A percentile compares a stretch with the other conserved stretches of the same genome.
Conservation (phyloP, 352 stramenopile species). For the Globisporangium echinulatum region DNA sequence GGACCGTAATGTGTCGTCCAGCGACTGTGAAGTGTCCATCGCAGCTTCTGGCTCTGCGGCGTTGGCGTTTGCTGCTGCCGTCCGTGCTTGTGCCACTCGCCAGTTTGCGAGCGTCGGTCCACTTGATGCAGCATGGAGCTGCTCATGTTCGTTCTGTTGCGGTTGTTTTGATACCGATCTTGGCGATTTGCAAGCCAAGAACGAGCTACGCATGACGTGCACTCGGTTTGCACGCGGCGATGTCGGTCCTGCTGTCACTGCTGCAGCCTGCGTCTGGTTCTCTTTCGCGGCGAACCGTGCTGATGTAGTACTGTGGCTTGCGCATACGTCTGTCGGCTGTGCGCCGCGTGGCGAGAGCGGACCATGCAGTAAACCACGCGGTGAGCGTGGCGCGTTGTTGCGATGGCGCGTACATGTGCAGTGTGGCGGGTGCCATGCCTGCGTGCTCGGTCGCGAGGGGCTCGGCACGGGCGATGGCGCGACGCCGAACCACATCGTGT, state of each 20-base stretch:
- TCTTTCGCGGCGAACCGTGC: background rate
- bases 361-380: background rate
- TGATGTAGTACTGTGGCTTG: background rate
- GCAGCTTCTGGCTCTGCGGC: background rate
- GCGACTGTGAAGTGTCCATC: background rate
- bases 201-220: background rate
- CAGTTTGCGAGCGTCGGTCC: background rate
- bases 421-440: slow-evolving; percentile 27
- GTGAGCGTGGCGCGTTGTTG: slow-evolving; percentile 2
- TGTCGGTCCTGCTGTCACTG: background rate
- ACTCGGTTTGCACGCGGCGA: background rate
- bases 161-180: background rate
- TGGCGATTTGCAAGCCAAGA: background rate
- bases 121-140: background rate
- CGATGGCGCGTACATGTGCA: slow-evolving; percentile 32
- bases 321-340: background rate
- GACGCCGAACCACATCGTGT: slow-evolving; percentile 67
- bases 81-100: background rate
- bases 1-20: background rate
- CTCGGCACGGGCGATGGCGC: slow-evolving; percentile 30
- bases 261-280: background rate
- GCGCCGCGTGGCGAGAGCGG: background rate
- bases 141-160: background rate
- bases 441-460: slow-evolving; percentile 31
- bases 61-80: background rate